phyloP scores from a whole-genome alignment of 257 asterid species.

The Nyctanthes arbortristis region DNA sequence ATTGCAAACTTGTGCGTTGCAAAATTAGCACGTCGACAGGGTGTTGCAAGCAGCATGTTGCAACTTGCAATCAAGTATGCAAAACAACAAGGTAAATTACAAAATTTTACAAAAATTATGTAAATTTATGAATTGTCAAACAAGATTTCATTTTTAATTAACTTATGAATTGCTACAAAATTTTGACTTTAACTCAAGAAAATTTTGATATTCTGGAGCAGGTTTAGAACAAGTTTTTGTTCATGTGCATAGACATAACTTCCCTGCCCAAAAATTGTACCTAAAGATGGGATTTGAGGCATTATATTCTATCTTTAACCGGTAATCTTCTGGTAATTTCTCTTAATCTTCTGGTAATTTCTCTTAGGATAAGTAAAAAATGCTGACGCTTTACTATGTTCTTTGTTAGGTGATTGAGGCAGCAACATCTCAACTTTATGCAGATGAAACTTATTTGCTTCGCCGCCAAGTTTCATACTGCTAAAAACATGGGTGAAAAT shows the following conservation, averaged over 20 bases:
- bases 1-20: constrained; percentile 69
- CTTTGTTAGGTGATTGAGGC: constrained; percentile 53
- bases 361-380: not conserved
- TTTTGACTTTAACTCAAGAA: not conserved
- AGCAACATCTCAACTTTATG: constrained; percentile 27
- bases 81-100: constrained; percentile 41
- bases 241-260: constrained; percentile 59
- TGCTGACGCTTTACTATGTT: constrained; percentile 6
- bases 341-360: not conserved
- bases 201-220: constrained; percentile 18
- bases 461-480: constrained; percentile 24
- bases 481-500: not conserved
- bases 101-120: too few species aligned
- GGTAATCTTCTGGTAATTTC: not conserved
- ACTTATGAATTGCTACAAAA: not conserved
- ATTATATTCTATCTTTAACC: not conserved
- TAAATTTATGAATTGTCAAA: too few species aligned
- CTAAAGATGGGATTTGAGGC: constrained; percentile 69
- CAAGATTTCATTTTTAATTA: not conserved
- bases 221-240: constrained; percentile 65
- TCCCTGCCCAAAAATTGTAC: constrained; percentile 55
- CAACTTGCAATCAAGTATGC: constrained; percentile 44
- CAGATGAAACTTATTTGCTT: constrained; percentile 43
- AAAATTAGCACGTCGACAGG: constrained; percentile 71
- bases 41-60: constrained; percentile 62